Evolutionary conservation across 2,329 filamentous ascomycete genomes (phyloP).

Genomic region (Pyrenochaeta sp.): DNA sequence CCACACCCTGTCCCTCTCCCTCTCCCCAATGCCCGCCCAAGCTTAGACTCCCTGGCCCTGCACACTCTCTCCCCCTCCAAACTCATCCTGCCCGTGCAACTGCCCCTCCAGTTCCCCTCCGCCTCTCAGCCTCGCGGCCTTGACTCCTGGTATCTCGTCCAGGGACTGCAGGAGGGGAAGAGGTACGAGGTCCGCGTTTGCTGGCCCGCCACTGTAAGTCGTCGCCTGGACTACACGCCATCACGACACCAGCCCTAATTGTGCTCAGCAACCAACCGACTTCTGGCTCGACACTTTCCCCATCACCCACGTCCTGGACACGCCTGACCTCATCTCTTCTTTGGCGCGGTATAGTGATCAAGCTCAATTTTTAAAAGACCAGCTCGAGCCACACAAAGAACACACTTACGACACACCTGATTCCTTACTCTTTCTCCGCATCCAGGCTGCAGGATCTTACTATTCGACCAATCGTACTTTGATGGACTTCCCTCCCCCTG

Average conservation of each 20-base stretch:
- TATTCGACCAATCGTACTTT: constrained; percentile 76
- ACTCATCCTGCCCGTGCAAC: constrained; percentile 65
- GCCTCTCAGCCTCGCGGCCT: constrained; percentile 61
- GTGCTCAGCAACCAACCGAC: constrained; percentile 78
- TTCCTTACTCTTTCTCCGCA: constrained; percentile 74
- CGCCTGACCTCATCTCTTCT: constrained; percentile 69
- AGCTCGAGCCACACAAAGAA: constrained; percentile 6
- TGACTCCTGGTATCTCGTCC: constrained; percentile 80
- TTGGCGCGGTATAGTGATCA: constrained; percentile 68
- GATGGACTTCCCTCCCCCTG: constrained; percentile 77
- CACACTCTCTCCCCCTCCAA: constrained; percentile 66
- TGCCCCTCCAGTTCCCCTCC: constrained; percentile 74
- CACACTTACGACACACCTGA: constrained; percentile 25
- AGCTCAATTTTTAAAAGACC: constrained; percentile 46
- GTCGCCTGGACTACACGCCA: neutral
- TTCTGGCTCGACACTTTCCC: constrained; percentile 75
- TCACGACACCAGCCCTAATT: constrained; percentile 23
- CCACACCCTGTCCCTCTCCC: constrained; percentile 67
- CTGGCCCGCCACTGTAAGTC: constrained; percentile 86
- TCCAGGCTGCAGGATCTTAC: constrained; percentile 83
- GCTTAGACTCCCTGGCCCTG: constrained; percentile 68
- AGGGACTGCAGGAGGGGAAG: constrained; percentile 71
- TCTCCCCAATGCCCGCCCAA: constrained; percentile 64
- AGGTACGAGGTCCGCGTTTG: constrained; percentile 92
- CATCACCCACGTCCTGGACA: constrained; percentile 67